Evolutionary conservation across 495 filamentous ascomycete genomes (phyloP), one percentile per base, ranked within the genome.

Genomic region (Parathielavia hyrcaniae): DNA sequence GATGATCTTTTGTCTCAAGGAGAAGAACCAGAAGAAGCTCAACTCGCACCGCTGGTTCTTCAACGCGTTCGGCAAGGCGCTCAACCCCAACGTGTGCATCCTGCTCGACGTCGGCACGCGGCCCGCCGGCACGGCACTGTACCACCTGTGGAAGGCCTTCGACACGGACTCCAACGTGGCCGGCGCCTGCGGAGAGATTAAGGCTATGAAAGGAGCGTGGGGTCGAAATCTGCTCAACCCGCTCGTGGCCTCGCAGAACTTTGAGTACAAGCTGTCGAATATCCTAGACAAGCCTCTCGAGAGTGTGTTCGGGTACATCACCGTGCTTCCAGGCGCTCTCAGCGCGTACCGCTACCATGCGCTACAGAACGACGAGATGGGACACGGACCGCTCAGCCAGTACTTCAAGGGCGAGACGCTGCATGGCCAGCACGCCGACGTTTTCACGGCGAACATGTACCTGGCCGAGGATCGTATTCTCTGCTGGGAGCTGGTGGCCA

Each of bases 1-100:
- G 74, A 91, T 97, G 76, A 90, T 99, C 58, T 97, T 99, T 69
- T 99, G 95, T 69, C 74, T 99, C 53, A 99, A 99, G 75, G 95
- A 99, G 68, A 90, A 95, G 73, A 99, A 99, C 70, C 79, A 86
- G 65, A 96, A 96, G 77, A 99, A 97, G 75, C 79, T 99, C 50
- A 99, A 99, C 75, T 96, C 90, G 6, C 95, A 99, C 75, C 84
- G 95, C 50, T 99, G 95, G 95, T 96, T 97, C 74, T 99, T 99
- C 76, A 97, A 99, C 69, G 95, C 92, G 3, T 96, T 99, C 60
- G 95, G 95, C 55, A 85, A 87, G 61, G 88, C 91, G 4, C 77
- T 99, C 13, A 91, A 89, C 51, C 95, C 95, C 0, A 97, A 99
- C 60, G 88, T 99, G 46, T 97, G 95, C 71, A 95, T 97, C 68